Evolutionary conservation across 495 filamentous ascomycete genomes (phyloP), one percentile per base, ranked within the genome.

Genomic region (Cercophora newfieldiana): DNA sequence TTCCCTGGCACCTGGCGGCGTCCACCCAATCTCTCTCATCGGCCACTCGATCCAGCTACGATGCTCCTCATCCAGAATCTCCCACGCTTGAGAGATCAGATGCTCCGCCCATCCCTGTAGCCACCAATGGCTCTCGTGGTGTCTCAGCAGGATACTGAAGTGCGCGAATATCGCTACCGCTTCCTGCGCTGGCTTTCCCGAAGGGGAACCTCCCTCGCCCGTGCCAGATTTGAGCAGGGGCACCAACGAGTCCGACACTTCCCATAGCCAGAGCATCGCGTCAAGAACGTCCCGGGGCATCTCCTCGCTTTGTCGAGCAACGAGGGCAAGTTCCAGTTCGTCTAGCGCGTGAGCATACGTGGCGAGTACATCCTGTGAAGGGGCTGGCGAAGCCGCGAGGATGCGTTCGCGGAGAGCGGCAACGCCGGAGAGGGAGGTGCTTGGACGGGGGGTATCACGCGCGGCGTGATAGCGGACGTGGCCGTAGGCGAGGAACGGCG

Each of bases 241-340:
- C 10, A 78, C 66, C 5, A 78, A 53, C n/a, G 69, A 69, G 66
- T 77, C 73, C 18, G 70, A 70, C 12, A 78, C 72, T 47, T 56
- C 63, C 73, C 74, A 77, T 53, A 77, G 65, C 76, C 76, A 47
- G n/a, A 78, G 66, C 71, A 78, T 77, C 10, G 74, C 71, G 30
- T 76, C 76, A 7, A 75, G 66, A 53, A 77, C 72, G 25, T 78
- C 76, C 7, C 68, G 54, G 30, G 67, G 64, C 29, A 59, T 25
- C 7, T 14, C 18, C 14, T 66, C 65, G 61, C 64, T 64, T 29
- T 61, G 29, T 7, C 63, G 47, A 26, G 65, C 65, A 0, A 68
- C 59, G 6, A 77, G 57, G 7, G 73, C 63, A 1, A 71, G 63
- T 54, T 75, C 74, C 24, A 78, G 68, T 59, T 77, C 73, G 59